Evolutionary conservation across 805 yeast species (phyloP).

Genomic region (Jamesozyma rosinii): DNA sequence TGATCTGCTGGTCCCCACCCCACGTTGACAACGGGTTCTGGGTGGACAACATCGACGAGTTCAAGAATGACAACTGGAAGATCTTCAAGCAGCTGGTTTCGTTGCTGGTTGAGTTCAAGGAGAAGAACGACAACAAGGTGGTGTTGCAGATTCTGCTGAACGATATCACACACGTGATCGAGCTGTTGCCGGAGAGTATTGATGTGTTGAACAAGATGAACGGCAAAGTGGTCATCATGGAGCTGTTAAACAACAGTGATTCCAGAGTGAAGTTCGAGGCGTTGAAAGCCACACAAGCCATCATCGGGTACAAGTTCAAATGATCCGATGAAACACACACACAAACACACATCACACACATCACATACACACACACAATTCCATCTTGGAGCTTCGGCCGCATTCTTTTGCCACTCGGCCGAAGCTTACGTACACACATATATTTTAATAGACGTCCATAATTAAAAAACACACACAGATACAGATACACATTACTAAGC

Average conservation of each 20-base stretch:
- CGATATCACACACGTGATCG: slow-evolving; percentile 56
- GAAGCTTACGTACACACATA: too few species aligned
- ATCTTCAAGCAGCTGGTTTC: slow-evolving; percentile 53
- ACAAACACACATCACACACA: too few species aligned
- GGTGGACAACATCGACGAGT: slow-evolving; percentile 68
- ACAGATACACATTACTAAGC: too few species aligned
- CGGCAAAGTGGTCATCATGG: slow-evolving; percentile 76
- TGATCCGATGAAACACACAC: too few species aligned
- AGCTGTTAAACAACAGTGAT: slow-evolving; percentile 66
- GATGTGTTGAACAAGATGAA: slow-evolving; percentile 45
- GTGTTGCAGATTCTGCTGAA: slow-evolving; percentile 53
- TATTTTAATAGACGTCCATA: too few species aligned
- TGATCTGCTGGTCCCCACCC: slow-evolving; percentile 83
- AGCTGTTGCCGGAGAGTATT: slow-evolving; percentile 45
- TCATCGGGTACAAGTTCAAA: slow-evolving; percentile 70
- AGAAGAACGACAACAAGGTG: slow-evolving; percentile 28
- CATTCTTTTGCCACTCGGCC: too few species aligned
- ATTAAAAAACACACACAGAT: too few species aligned
- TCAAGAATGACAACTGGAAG: slow-evolving; percentile 72
- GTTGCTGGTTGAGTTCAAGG: slow-evolving; percentile 35
- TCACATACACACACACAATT: too few species aligned
- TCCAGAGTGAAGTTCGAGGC: slow-evolving; percentile 92
- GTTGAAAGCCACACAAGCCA: slow-evolving; percentile 84
- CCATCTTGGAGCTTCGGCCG: too few species aligned
- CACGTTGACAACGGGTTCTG: slow-evolving; percentile 85